Evolutionary conservation across 2,329 filamentous ascomycete genomes (phyloP).

Genomic region (Cryoendolithus antarcticus): DNA sequence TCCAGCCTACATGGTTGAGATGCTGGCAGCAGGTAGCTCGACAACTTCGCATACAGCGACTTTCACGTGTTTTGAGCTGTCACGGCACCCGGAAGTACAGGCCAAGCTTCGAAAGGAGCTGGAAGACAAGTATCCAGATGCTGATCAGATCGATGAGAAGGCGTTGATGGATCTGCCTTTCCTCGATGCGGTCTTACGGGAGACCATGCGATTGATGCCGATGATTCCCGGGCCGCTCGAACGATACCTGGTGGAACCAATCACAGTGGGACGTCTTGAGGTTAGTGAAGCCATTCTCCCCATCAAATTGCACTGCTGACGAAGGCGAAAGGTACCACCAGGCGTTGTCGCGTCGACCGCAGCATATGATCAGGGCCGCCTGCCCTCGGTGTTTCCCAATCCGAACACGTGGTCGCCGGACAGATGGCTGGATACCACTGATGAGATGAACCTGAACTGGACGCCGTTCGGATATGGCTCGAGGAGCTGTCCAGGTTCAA

Average conservation of each 20-base stretch:
- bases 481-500: conserved; percentile 33
- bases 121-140: conserved; percentile 3
- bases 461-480: conserved; percentile 35
- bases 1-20: conserved; percentile 12
- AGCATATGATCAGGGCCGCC: conserved; percentile 28
- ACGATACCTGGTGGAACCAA: conserved; percentile 7
- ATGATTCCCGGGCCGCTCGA: conserved; percentile 12
- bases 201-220: conserved; percentile 10
- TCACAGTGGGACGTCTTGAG: conserved; percentile 5
- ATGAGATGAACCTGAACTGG: conserved; percentile 30
- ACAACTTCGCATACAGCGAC: conserved; percentile 10
- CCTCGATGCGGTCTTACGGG: conserved; percentile 8
- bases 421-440: conserved; percentile 23
- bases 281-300: too few species aligned
- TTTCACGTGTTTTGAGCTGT: conserved; percentile 6
- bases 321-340: conserved; percentile 19
- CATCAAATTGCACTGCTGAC: not conserved
- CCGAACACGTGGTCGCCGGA: conserved; percentile 25
- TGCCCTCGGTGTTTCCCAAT: conserved; percentile 28
- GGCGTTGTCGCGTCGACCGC: conserved; percentile 32
- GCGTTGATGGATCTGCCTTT: conserved; percentile 3
- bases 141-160: conserved; percentile 4
- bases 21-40: conserved; percentile 9
- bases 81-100: conserved; percentile 5
- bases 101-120: conserved; percentile 6